Evolutionary conservation across 331 rosid genomes (phyloP), one percentile per base, ranked within the genome.

Genomic region (Rosa hybrid): DNA sequence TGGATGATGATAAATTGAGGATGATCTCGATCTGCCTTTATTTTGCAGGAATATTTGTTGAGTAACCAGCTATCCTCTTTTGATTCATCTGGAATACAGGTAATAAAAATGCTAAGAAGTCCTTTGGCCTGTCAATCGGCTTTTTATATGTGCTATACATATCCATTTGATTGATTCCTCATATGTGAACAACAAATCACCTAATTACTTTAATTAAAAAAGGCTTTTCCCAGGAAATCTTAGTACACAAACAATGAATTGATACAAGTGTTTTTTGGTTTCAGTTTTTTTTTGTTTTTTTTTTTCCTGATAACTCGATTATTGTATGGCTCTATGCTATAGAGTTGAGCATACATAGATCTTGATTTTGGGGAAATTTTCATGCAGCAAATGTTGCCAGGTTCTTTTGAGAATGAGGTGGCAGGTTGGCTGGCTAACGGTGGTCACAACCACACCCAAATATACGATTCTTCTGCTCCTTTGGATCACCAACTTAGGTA

Each of bases 401-500:
- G 88, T 16, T 80, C 92, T 23, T 87, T 86, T 23, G 94, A 91
- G 67, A 86, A 80, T 45, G 81, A 79, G 69, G 80, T 83, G 8
- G 94, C 85, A 12, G 80, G 84, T 46, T 92, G 96, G 97, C 69
- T 90, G 75, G 89, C 84, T 5, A 87, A 90, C 78, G 84, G 80
- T 27, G 72, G 67, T 12, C 91, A 88, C 56, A 88, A 50, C 75
- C 91, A 88, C 71, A 17, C 80, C 18, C 90, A 91, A 21, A 84
- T 90, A 0, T 91, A 88, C 74, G 90, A 89, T 49, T 23, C 89
- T 44, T 83, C 91, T 1, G 51, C 91, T 60, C 84, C 96, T 39
- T 60, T 92, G 80, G 92, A 89, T 79, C 84, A 88, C 59, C 85
- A 81, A 12, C 83, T 92, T 44, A 90, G 92, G 97, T 90, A 84